These are phyloP conservation scores for Aspergillus amoenus DNA, from an alignment of 2,329 filamentous ascomycete species.

Conservation along the genomic window DNA sequence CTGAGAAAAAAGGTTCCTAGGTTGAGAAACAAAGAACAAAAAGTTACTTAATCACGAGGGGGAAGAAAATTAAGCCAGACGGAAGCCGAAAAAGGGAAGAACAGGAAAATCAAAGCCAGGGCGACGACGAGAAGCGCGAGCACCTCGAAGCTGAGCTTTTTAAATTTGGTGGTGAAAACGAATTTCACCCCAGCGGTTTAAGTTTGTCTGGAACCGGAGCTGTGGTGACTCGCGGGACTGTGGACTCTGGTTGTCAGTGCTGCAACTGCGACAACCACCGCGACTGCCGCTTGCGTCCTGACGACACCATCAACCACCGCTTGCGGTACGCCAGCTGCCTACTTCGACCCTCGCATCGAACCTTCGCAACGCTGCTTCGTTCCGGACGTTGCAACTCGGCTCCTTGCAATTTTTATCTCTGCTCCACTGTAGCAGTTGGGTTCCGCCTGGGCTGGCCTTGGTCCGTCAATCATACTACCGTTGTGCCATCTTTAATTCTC, in stretches of 20 bases:
- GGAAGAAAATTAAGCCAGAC: not conserved
- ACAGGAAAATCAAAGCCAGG: not conserved
- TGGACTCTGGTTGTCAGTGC: not conserved
- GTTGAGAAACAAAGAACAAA: conserved; percentile 4
- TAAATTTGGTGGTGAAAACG: conserved; percentile 4
- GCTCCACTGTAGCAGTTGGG: conserved; percentile 26
- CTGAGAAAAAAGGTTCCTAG: not conserved
- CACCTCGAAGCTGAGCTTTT: conserved; percentile 1
- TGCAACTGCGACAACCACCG: not conserved
- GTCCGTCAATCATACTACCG: conserved; percentile 25
- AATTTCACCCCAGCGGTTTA: conserved; percentile 19
- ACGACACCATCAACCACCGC: conserved; percentile 34
- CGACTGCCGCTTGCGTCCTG: conserved; percentile 38
- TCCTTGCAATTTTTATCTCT: not conserved
- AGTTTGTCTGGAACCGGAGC: conserved; percentile 30
- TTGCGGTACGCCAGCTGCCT: conserved; percentile 23
- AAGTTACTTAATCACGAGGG: conserved; percentile 3
- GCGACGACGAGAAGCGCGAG: not conserved
- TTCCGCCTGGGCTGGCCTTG: conserved; percentile 13
- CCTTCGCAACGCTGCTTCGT: conserved; percentile 1
- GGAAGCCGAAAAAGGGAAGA: not conserved
- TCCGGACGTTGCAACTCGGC: conserved; percentile 5
- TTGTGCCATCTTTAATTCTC: conserved; percentile 23
- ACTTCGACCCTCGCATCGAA: not conserved
- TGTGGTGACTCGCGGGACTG: not conserved